Base-by-base conservation (phyloP, 75 land plant genomes). In the Pinus tabuliformis region DNA sequence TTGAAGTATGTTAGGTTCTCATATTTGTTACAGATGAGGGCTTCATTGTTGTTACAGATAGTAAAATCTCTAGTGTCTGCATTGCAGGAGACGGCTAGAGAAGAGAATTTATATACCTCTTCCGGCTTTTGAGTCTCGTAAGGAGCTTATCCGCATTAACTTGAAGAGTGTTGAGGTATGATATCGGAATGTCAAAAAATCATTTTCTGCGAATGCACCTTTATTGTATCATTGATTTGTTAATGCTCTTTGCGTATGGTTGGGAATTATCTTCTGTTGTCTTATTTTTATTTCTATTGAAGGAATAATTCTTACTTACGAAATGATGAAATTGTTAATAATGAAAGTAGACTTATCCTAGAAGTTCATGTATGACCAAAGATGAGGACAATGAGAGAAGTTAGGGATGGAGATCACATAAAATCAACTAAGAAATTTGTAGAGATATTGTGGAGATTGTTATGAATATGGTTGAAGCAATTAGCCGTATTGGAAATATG, bases 21-120 rank as follows among this genome's bases (percentile, higher is more conserved):
- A 39, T 68, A 1, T 20, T 39, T 42, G 24, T 68, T 13, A 68
- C 20, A 20, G 49, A 42, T 21, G 33, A 33, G 33, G 33, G 33
- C 33, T 33, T 33, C 33, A 33, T 33, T 2, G 33, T 39, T 42
- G 24, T 42, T 13, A 68, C 20, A 20, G 49, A 42, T 21, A 20
- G n/a, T 68, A 42, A 68, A 68, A 8, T 68, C 72, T 7, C 54
- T 42, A 39, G 20, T 68, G 0, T 7, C 72, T 72, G 24, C 16
- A 33, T 74, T 87, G 79, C 92, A 97, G 99, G 94, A 88, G 99
- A 76, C 74, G 99, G 57, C 87, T 97, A 62, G 99, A 97, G 72
- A 97, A 97, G 78, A 74, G 99, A 36, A 94, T 97, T 59, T 97
- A 97, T 75, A 97, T 97, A 68, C 98, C 99, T 66, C 92, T 97